phyloP scores from a whole-genome alignment of 2,329 filamentous ascomycete genomes.

The Trichocomaceae sp. region DNA sequence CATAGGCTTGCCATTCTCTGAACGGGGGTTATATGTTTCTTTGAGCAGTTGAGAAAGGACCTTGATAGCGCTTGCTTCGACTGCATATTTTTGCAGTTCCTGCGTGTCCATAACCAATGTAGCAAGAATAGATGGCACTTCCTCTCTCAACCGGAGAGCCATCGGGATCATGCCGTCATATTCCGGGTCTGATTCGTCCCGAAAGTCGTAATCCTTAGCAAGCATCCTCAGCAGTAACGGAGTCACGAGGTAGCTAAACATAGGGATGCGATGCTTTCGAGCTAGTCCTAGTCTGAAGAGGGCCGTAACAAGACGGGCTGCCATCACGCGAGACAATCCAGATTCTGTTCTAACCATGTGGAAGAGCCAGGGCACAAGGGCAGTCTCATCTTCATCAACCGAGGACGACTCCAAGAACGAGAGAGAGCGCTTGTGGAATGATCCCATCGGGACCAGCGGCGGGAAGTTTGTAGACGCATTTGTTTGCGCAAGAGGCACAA shows the following conservation, averaged over 20 bases:
- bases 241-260: conserved; percentile 61
- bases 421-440: conserved; percentile 30
- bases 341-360: conserved; percentile 53
- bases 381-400: conserved; percentile 59
- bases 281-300: conserved; percentile 64
- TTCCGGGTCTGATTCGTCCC: conserved; percentile 34
- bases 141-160: conserved; percentile 56
- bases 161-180: conserved; percentile 35
- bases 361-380: conserved; percentile 68
- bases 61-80: conserved; percentile 60
- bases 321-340: conserved; percentile 59
- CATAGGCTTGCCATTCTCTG: conserved; percentile 44
- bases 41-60: conserved; percentile 59
- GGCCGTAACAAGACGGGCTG: conserved; percentile 61
- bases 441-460: conserved; percentile 42
- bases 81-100: conserved; percentile 72
- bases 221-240: conserved; percentile 64
- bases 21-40: conserved; percentile 56
- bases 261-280: conserved; percentile 56
- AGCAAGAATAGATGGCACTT: conserved; percentile 68
- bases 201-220: conserved; percentile 44
- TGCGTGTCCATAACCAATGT: conserved; percentile 72
- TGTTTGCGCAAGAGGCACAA: conserved; percentile 31
- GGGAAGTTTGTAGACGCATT: conserved; percentile 45
- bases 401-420: conserved; percentile 35